Evolutionary conservation across 192 early-diverging fungal genomes (phyloP), one percentile per base, ranked within the genome.

Genomic region (Allomyces javanicus): DNA sequence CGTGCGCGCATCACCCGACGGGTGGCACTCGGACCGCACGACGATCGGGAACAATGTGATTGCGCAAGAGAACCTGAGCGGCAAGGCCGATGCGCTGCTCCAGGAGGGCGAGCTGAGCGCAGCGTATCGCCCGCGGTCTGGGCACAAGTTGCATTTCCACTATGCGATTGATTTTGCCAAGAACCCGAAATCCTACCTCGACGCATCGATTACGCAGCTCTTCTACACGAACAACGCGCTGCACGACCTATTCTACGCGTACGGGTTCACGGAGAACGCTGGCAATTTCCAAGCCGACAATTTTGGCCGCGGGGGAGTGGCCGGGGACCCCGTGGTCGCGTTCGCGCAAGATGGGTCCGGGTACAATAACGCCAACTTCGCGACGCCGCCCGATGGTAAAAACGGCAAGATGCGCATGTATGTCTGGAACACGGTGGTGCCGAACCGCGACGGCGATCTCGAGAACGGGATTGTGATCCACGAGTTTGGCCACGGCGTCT

Each of bases 221-320:
- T 84, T 84, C 67, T 81, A 79, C 73, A 71, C 71, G 19, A 75
- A 78, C 70, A 84, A 86, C 76, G 70, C 76, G 70, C 79, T 94
- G 66, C 94, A 97, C 73, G 94, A 94, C 74, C 73, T 93, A 64
- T 83, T 91, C 69, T 85, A 87, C 74, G 75, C 84, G 58, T 96
- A 94, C 71, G 94, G 94, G 0, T 97, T 97, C 66, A 81, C 83
- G 70, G 94, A 97, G 70, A 81, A 80, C 25, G 78, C 91, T 3
- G 94, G 94, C 10, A 97, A 97, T 72, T 97, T 97, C 76, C 94
- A 97, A 75, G 85, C 89, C 70, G 74, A 87, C 72, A 97, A 97
- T 69, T 79, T 88, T 66, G 80, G 78, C 62, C 77, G 80, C n/a
- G 86, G 87, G n/a, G 92, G 92, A 10, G 69, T 73, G 45, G 89